Conservation (phyloP, 192 early-diverging fungal genomes). For the Cetraspora pellucida region DNA sequence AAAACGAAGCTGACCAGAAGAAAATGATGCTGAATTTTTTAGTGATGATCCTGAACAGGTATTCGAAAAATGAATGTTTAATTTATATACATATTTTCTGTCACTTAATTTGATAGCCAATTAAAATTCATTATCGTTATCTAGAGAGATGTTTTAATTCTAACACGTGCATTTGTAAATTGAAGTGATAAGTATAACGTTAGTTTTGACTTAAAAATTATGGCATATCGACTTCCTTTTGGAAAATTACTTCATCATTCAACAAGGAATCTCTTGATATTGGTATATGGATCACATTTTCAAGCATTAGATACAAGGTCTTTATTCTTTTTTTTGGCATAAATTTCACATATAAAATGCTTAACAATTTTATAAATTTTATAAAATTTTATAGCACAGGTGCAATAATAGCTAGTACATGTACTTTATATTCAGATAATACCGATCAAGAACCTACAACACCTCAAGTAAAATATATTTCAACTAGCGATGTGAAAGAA, state of each 20-base stretch:
- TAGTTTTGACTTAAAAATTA: background rate
- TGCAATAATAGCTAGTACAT: slow-evolving; percentile 25
- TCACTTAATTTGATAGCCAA: too few species aligned
- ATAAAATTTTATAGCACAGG: slow-evolving; percentile 29
- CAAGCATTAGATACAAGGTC: slow-evolving; percentile 55
- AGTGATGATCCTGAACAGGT: background rate
- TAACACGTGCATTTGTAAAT: too few species aligned
- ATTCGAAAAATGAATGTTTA: too few species aligned
- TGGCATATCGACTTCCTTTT: slow-evolving; percentile 46
- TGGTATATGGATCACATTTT: slow-evolving; percentile 55
- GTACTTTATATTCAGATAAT: slow-evolving; percentile 19
- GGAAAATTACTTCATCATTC: slow-evolving; percentile 51
- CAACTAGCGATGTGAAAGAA: slow-evolving; percentile 25
- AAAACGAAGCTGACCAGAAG: background rate
- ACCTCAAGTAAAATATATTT: slow-evolving; percentile 34
- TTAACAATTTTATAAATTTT: background rate
- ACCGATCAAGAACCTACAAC: slow-evolving; percentile 33
- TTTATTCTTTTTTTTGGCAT: background rate
- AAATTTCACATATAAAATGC: background rate
- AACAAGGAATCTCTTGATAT: slow-evolving; percentile 46
- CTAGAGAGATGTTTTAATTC: too few species aligned
- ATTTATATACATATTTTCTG: background rate
- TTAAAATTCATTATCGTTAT: too few species aligned
- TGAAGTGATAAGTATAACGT: background rate
- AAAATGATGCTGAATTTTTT: background rate